Evolutionary conservation across 306 rosid genomes (phyloP), one percentile per base, ranked within the genome.

Genomic region (Inga oerstediana): DNA sequence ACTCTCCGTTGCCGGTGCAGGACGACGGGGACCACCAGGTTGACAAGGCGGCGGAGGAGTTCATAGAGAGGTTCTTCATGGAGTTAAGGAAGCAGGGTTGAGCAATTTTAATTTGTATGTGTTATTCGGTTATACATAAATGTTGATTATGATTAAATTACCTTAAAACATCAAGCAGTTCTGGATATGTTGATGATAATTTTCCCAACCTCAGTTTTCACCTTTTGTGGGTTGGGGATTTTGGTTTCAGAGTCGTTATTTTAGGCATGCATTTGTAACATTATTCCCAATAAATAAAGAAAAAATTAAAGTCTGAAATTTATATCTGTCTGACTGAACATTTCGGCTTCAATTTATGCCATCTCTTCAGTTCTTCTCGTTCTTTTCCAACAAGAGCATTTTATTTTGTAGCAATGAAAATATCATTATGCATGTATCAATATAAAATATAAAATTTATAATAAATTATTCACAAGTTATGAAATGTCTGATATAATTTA

Each of bases 11-110:
- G 20, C 97, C 97, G 1, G 43, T 92, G 51, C 81, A 87, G 22
- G 90, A 88, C 5, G 84, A 39, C 17, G 65, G 66, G 20, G 95
- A 92, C 34, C 56, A 79, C 66, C 89, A 56, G 9, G 94, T 96
- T 11, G 98, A 97, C 76, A 85, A 92, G 80, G 95, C 89, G 2
- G 99, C 99, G 0, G 99, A 92, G 84, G 97, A 85, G 73, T 97
- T 97, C 71, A 97, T 97, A 2, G 86, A 86, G 41, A 91, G 85
- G 90, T 97, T 97, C 65, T 94, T 94, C 86, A 91, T 84, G 75
- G 81, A 94, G 1, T 76, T 92, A 69, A 84, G 81, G 84, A 85
- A 66, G 48, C 97, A 96, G 35, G 84, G 48, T 75, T 45, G 67
- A 84, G 32, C 16, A 22, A 61, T 22, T 22, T 22, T 14, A 15